These are phyloP conservation scores for Xylaria sp. DNA, from an alignment of 2,329 filamentous ascomycete species.

Conservation along the genomic window DNA sequence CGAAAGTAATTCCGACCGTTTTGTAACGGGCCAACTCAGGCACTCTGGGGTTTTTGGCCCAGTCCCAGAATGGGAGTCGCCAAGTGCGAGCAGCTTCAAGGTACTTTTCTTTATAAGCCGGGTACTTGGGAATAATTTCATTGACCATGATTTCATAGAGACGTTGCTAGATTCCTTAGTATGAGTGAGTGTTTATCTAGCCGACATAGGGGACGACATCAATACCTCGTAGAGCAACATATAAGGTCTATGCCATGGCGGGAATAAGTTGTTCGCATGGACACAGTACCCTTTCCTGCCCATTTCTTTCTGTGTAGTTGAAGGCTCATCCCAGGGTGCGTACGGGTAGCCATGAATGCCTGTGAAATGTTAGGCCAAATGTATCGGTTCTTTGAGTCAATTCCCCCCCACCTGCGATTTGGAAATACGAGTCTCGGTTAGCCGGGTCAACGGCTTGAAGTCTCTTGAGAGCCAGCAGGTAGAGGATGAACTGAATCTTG, in stretches of 20 bases:
- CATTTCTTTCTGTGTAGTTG: constrained; percentile 18
- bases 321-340: constrained; percentile 24
- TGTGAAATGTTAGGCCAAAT: constrained; percentile 6
- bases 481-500: constrained; percentile 28
- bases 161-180: constrained; percentile 25
- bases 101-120: constrained; percentile 17
- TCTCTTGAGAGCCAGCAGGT: constrained; percentile 24
- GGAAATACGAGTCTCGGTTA: constrained; percentile 26
- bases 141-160: constrained; percentile 32
- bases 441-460: constrained; percentile 25
- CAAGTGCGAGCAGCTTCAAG: constrained; percentile 26
- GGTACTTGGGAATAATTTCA: constrained; percentile 27
- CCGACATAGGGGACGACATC: background rate
- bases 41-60: constrained; percentile 38
- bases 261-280: constrained; percentile 24
- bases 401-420: constrained; percentile 24
- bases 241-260: constrained; percentile 26
- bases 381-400: background rate
- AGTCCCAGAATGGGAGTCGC: constrained; percentile 38
- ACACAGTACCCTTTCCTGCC: constrained; percentile 28
- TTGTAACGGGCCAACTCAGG: constrained; percentile 32
- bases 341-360: constrained; percentile 31
- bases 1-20: constrained; percentile 27
- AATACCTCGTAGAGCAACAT: constrained; percentile 29
- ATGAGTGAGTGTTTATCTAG: constrained; percentile 1